Percentiles rank a stretch among this genome's conserved stretches.
Conservation (phyloP, 2,329 filamentous ascomycete species). For the Teratosphaeria zuluensis region DNA sequence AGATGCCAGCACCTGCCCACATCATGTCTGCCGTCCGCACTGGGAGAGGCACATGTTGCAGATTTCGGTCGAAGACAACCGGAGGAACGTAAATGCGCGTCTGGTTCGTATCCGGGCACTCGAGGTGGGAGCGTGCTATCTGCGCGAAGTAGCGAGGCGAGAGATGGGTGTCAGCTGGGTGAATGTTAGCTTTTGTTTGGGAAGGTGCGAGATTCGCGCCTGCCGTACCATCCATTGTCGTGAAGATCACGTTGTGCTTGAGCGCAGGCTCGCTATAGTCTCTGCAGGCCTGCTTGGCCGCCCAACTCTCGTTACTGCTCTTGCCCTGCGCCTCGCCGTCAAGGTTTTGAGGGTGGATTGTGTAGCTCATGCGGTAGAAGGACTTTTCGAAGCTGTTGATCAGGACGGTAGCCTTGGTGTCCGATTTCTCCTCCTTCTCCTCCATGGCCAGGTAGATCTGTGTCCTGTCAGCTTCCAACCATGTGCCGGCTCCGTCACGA, state of each 20-base stretch:
- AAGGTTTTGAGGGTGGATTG: conserved; percentile 56
- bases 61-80: conserved; percentile 66
- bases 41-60: conserved; percentile 55
- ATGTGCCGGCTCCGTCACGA: neutral
- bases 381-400: conserved; percentile 54
- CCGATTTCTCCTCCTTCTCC: conserved; percentile 52
- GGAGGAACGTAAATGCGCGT: conserved; percentile 60
- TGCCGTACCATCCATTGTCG: conserved; percentile 58
- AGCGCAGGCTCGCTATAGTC: conserved; percentile 42
- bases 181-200: neutral
- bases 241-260: conserved; percentile 56
- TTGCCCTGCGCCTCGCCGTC: conserved; percentile 62
- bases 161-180: conserved; percentile 59
- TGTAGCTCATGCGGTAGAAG: conserved; percentile 59
- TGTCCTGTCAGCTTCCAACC: conserved; percentile 6
- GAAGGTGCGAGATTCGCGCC: neutral
- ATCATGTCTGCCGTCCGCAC: conserved; percentile 64
- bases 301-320: conserved; percentile 65
- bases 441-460: conserved; percentile 68
- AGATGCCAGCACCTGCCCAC: conserved; percentile 62
- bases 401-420: conserved; percentile 52
- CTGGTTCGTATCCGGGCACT: conserved; percentile 48
- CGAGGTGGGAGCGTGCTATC: conserved; percentile 53
- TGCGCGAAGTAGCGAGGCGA: conserved; percentile 57
- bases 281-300: conserved; percentile 54